Evolutionary conservation across 2,329 filamentous ascomycete species (phyloP).

Genomic region (Calonectria fujianensis): DNA sequence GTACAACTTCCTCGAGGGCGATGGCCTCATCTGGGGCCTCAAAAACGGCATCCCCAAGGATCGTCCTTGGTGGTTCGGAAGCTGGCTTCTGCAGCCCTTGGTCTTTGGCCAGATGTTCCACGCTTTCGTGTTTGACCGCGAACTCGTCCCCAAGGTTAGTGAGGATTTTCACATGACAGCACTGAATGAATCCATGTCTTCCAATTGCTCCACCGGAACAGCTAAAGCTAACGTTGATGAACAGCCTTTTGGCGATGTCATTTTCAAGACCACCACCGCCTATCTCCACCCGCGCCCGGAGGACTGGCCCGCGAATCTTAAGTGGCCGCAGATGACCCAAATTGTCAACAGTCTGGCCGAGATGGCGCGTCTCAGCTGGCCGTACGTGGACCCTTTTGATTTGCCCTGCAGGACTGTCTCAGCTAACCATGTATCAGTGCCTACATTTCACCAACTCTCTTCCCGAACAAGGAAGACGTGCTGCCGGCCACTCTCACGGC

Average conservation of each 20-base stretch:
- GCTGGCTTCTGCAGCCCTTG: constrained; percentile 87
- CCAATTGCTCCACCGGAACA: constrained; percentile 1
- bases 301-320: constrained; percentile 78
- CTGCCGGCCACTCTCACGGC: constrained; percentile 79
- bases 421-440: constrained; percentile 66
- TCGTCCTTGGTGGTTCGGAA: constrained; percentile 88
- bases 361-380: constrained; percentile 90
- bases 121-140: constrained; percentile 84
- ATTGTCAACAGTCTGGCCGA: constrained; percentile 88
- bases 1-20: constrained; percentile 88
- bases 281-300: constrained; percentile 86
- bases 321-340: constrained; percentile 85
- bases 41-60: constrained; percentile 74
- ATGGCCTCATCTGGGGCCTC: constrained; percentile 79
- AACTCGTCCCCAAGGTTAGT: constrained; percentile 79
- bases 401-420: background rate
- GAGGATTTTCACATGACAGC: background rate
- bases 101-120: constrained; percentile 86
- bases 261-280: constrained; percentile 83
- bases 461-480: constrained; percentile 80
- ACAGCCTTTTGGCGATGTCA: constrained; percentile 65
- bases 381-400: constrained; percentile 70
- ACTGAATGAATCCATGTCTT: background rate
- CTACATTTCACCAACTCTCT: constrained; percentile 90
- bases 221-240: constrained; percentile 34